A percentile compares a stretch with the other conserved stretches of the same genome.
phyloP scores from a whole-genome alignment of 495 filamentous ascomycete species.

The Hypomontagnella submonticulosa region DNA sequence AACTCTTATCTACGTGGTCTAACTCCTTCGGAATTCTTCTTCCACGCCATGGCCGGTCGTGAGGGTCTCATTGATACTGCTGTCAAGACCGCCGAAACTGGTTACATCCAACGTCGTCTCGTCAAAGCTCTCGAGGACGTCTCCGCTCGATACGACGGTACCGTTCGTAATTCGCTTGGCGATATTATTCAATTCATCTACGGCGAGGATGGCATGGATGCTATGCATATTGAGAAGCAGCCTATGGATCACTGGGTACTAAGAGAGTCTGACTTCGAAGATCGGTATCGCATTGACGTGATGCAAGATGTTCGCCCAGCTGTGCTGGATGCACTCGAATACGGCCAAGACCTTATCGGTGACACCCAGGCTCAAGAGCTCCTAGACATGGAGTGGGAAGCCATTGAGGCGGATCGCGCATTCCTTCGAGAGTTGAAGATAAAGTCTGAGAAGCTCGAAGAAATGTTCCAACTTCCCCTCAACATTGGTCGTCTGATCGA shows the following conservation, averaged over 20 bases:
- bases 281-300: constrained; percentile 89
- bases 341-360: constrained; percentile 85
- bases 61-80: constrained; percentile 99
- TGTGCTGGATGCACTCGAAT: constrained; percentile 80
- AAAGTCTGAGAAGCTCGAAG: constrained; percentile 69
- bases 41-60: constrained; percentile 99
- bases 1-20: constrained; percentile 98
- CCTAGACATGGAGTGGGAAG: constrained; percentile 89
- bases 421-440: constrained; percentile 73
- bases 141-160: constrained; percentile 97
- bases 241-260: constrained; percentile 84
- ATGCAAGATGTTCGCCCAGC: constrained; percentile 77
- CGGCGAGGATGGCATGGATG: constrained; percentile 96
- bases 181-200: constrained; percentile 98
- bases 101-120: constrained; percentile 97
- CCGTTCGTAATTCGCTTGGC: constrained; percentile 94
- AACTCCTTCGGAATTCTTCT: constrained; percentile 97
- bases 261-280: constrained; percentile 75
- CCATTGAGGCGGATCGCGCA: constrained; percentile 75
- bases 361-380: constrained; percentile 85
- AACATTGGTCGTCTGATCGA: constrained; percentile 92
- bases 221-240: constrained; percentile 89
- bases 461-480: constrained; percentile 88
- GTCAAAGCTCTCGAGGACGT: constrained; percentile 99
- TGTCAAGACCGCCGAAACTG: constrained; percentile 98